A percentile compares a stretch with the other conserved stretches of the same genome.
Evolutionary conservation across 257 asterid genomes (phyloP).

Genomic region (Solanum pennellii): DNA sequence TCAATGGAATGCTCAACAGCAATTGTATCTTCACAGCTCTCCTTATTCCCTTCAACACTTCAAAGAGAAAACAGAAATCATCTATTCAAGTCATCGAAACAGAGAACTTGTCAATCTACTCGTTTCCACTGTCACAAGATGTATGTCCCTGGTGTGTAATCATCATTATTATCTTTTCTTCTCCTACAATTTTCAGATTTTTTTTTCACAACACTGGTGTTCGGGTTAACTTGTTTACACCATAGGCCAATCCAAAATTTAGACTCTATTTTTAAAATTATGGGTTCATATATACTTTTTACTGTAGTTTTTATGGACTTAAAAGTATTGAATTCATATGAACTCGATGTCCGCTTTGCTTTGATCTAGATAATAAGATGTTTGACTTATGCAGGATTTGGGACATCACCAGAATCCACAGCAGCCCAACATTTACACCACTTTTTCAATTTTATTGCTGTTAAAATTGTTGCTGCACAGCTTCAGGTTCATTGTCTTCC

Average conservation of each 20-base stretch:
- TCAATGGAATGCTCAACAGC: slow-evolving; percentile 34
- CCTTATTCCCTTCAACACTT: slow-evolving; percentile 15
- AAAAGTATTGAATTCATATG: background rate
- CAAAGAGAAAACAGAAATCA: slow-evolving; percentile 5
- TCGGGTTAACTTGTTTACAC: background rate
- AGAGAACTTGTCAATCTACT: slow-evolving; percentile 17
- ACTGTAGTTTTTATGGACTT: background rate
- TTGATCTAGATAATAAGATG: background rate
- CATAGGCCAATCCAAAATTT: background rate
- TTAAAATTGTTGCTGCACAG: slow-evolving; percentile 61
- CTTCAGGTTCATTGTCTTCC: slow-evolving; percentile 41
- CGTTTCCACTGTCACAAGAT: slow-evolving; percentile 59
- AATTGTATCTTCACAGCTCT: slow-evolving; percentile 10
- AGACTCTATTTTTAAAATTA: background rate
- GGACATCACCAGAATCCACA: slow-evolving; percentile 78
- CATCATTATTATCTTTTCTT: background rate
- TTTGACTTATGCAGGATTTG: slow-evolving; percentile 45
- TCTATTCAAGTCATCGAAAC: slow-evolving; percentile 24
- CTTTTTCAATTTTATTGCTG: slow-evolving; percentile 73
- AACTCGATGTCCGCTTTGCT: background rate
- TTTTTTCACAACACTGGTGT: background rate
- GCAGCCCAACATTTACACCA: slow-evolving; percentile 75
- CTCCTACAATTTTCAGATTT: background rate
- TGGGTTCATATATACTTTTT: background rate
- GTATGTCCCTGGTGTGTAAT: slow-evolving; percentile 77